phyloP scores from a whole-genome alignment of 2,329 filamentous ascomycete species.

The Davidsoniella virescens region DNA sequence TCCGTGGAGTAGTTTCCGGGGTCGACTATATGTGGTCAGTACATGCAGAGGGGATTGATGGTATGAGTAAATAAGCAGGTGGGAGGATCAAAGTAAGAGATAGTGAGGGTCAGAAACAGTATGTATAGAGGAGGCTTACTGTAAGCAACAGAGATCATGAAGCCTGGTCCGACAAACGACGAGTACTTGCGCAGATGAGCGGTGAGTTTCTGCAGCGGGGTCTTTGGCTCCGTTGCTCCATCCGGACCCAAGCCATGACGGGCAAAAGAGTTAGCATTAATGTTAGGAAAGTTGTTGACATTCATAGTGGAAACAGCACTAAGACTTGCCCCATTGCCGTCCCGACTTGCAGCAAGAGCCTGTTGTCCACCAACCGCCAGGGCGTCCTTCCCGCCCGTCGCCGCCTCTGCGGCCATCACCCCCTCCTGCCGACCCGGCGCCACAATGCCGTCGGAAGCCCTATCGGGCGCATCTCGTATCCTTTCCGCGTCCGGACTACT shows the following conservation, averaged over 20 bases:
- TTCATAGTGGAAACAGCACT: not conserved
- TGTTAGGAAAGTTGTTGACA: not conserved
- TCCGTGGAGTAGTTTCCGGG: slow-evolving; percentile 56
- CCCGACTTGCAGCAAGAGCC: not conserved
- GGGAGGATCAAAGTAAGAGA: not conserved
- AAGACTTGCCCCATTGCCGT: too few species aligned
- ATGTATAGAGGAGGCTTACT: slow-evolving; percentile 24
- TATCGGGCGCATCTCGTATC: not conserved
- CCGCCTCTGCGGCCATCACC: not conserved
- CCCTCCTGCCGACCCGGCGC: not conserved
- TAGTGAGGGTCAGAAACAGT: not conserved
- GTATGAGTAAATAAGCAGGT: too few species aligned
- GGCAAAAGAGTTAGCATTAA: too few species aligned
- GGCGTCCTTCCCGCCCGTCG: not conserved
- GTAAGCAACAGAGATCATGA: slow-evolving; percentile 45
- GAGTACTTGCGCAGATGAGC: slow-evolving; percentile 1
- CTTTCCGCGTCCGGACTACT: slow-evolving; percentile 2
- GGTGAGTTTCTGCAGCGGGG: slow-evolving; percentile 4
- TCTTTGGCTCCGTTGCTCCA: not conserved
- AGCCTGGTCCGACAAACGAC: slow-evolving; percentile 45
- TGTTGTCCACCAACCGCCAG: not conserved
- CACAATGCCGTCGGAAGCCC: not conserved
- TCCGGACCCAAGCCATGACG: too few species aligned
- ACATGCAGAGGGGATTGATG: not conserved
- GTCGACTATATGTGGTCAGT: slow-evolving; percentile 25